Percentiles rank a stretch among this genome's conserved stretches.
phyloP scores from a whole-genome alignment of 441 rosid genomes.

The Erodium texanum region DNA sequence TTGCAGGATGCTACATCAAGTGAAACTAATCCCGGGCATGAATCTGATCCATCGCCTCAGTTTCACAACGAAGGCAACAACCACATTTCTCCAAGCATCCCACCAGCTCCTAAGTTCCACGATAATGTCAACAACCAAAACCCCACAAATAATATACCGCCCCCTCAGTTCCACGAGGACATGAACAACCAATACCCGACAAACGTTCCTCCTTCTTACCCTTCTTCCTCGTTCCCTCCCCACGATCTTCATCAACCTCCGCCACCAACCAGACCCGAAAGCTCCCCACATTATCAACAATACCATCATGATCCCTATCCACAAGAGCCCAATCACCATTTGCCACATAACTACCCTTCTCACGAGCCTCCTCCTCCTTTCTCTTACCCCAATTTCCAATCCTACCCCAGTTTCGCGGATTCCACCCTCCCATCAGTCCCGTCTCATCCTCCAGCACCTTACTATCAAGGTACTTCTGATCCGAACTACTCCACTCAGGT shows the following conservation, averaged over 20 bases:
- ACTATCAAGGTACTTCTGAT: conserved; percentile 63
- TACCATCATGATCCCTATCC: conserved; percentile 52
- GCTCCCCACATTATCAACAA: conserved; percentile 43
- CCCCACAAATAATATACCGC: conserved; percentile 25
- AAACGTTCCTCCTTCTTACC: conserved; percentile 36
- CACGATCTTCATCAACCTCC: conserved; percentile 49
- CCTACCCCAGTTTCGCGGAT: conserved; percentile 78
- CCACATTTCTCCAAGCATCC: conserved; percentile 6
- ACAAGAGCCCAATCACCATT: conserved; percentile 53
- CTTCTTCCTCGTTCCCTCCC: conserved; percentile 39
- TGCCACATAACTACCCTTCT: conserved; percentile 44
- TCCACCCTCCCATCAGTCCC: conserved; percentile 67
- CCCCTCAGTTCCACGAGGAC: conserved; percentile 37
- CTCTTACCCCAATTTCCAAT: conserved; percentile 73
- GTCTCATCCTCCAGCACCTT: conserved; percentile 41
- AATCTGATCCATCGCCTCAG: conserved; percentile 32
- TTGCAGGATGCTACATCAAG: conserved; percentile 53
- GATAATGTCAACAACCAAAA: conserved; percentile 24
- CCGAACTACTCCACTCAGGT: conserved; percentile 42
- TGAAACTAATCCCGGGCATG: conserved; percentile 42
- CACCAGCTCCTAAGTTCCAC: conserved; percentile 9
- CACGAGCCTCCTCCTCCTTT: conserved; percentile 41
- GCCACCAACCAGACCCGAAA: conserved; percentile 42
- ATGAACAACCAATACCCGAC: conserved; percentile 31
- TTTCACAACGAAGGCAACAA: conserved; percentile 21